phyloP scores from a whole-genome alignment of 768 basidiomycete species.

The Suillus cothurnatus region DNA sequence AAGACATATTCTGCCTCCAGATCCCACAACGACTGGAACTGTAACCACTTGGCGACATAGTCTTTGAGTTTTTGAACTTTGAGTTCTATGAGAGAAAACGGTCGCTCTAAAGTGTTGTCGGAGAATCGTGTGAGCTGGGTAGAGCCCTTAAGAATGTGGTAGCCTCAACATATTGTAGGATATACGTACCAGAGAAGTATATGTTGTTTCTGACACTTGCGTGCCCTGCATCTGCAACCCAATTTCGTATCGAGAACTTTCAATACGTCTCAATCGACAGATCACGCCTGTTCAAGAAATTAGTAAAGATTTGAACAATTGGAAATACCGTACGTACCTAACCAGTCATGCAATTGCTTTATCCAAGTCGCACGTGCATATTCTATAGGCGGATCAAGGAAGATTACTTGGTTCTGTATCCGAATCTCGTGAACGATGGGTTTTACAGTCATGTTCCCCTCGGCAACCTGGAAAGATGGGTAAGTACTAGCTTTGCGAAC shows the following conservation, averaged over 20 bases:
- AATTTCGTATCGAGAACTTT: slow-evolving; percentile 96
- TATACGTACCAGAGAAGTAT: slow-evolving; percentile 74
- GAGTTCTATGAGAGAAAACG: slow-evolving; percentile 83
- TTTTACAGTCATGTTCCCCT: slow-evolving; percentile 74
- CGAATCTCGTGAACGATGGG: slow-evolving; percentile 94
- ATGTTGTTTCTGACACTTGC: slow-evolving; percentile 67
- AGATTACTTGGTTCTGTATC: slow-evolving; percentile 99
- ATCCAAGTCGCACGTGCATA: slow-evolving; percentile 90
- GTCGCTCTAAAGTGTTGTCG: slow-evolving; percentile 73
- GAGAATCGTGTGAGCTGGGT: slow-evolving; percentile 71
- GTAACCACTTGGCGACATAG: slow-evolving; percentile 97
- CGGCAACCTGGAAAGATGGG: slow-evolving; percentile 52
- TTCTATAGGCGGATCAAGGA: slow-evolving; percentile 97
- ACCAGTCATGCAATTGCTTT: slow-evolving; percentile 85
- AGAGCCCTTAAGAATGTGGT: slow-evolving; percentile 13
- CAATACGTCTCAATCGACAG: slow-evolving; percentile 83
- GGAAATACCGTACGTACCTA: slow-evolving; percentile 52
- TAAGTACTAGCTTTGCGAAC: background rate
- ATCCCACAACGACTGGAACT: slow-evolving; percentile 99
- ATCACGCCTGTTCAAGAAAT: slow-evolving; percentile 61
- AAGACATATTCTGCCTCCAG: slow-evolving; percentile 97
- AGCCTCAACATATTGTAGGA: background rate
- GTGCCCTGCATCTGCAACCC: slow-evolving; percentile 87
- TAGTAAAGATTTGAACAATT: background rate
- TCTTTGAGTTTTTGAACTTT: slow-evolving; percentile 87